These are phyloP conservation scores for Pyrenophora graminea DNA, from an alignment of 2,329 filamentous ascomycete species.

Conservation along the genomic window DNA sequence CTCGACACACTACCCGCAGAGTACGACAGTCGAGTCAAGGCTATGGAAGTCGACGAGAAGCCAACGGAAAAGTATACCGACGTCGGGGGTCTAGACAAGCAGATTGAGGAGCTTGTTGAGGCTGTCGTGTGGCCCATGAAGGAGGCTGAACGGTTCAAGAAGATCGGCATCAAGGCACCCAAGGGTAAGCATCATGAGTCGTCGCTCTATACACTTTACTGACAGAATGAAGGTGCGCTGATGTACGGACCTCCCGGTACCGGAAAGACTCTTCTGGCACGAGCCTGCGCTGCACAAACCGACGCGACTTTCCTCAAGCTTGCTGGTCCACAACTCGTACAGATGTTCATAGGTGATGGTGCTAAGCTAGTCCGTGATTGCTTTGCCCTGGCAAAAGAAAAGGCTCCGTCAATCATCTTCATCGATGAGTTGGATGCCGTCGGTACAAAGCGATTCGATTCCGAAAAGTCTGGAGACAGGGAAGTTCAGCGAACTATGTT, in stretches of 20 bases:
- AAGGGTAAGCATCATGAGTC: constrained; percentile 69
- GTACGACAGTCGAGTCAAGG: constrained; percentile 98
- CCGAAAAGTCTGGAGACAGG: constrained; percentile 94
- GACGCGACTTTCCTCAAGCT: constrained; percentile 99
- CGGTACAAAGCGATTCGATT: constrained; percentile 98
- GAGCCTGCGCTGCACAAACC: constrained; percentile 95
- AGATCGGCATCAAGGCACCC: constrained; percentile 98
- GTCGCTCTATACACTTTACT: constrained; percentile 4
- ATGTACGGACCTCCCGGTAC: constrained; percentile 97
- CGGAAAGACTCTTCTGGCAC: constrained; percentile 87
- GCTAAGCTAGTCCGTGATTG: constrained; percentile 97
- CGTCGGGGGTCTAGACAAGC: constrained; percentile 95
- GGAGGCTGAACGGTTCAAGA: constrained; percentile 98
- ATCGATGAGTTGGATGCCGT: constrained; percentile 99
- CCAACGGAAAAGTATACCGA: constrained; percentile 98
- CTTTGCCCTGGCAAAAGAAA: constrained; percentile 97
- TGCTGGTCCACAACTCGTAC: constrained; percentile 93
- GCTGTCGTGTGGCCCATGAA: constrained; percentile 99
- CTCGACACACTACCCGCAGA: constrained; percentile 95
- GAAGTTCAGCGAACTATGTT: constrained; percentile 99
- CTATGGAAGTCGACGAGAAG: constrained; percentile 99
- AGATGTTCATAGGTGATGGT: constrained; percentile 99
- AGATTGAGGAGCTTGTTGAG: constrained; percentile 98
- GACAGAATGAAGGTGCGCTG: constrained; percentile 67
- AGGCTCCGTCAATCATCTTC: constrained; percentile 98